Conservation (phyloP, 306 rosid species). For the Prunus fruticosa region DNA sequence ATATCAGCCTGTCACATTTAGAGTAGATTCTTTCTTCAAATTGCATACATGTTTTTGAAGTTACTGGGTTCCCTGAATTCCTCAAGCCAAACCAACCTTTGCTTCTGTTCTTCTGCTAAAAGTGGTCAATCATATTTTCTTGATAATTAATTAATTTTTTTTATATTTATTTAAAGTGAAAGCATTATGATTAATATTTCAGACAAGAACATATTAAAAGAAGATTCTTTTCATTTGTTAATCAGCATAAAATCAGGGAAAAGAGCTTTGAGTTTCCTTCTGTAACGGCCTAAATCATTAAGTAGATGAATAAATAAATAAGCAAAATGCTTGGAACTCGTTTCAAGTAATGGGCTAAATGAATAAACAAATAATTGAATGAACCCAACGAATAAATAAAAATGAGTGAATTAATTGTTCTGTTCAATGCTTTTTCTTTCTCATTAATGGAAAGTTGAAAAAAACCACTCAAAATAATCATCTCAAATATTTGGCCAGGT, state of each 20-base stretch:
- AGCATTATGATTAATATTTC: constrained; percentile 2
- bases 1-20: neutral
- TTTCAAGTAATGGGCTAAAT: constrained; percentile 12
- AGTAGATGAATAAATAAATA: constrained; percentile 7
- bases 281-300: constrained; percentile 19
- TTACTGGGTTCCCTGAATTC: neutral
- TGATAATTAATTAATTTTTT: neutral
- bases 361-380: constrained; percentile 8
- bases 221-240: constrained; percentile 12
- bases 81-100: constrained; percentile 18
- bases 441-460: neutral
- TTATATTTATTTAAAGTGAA: neutral
- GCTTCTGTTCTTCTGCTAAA: constrained; percentile 1
- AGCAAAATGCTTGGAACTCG: constrained; percentile 3
- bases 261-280: constrained; percentile 9
- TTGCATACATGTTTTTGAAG: neutral
- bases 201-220: constrained; percentile 3
- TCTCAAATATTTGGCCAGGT: constrained; percentile 35
- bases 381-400: constrained; percentile 14
- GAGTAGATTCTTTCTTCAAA: neutral
- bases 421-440: neutral
- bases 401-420: neutral
- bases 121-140: neutral
- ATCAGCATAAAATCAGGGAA: constrained; percentile 29
- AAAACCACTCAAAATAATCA: neutral